A percentile compares a stretch with the other conserved stretches of the same genome.
Evolutionary conservation across 495 filamentous ascomycete species (phyloP).

Genomic region (Xylaria sp.): DNA sequence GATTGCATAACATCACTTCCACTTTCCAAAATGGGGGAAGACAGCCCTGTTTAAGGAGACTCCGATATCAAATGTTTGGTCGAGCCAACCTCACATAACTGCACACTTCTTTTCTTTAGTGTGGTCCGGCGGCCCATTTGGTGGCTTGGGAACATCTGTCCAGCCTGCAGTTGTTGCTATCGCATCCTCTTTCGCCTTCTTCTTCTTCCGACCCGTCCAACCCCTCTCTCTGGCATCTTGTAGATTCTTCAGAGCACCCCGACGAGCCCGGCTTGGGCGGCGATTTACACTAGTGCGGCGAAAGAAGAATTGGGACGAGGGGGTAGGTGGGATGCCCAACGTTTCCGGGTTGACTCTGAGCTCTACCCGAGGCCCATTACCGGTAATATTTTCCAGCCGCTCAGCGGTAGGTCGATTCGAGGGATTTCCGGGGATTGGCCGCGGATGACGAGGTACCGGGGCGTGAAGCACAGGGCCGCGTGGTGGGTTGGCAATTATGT

Average conservation of each 20-base stretch:
- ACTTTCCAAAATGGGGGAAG: not conserved
- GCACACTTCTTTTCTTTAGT: constrained; percentile 56
- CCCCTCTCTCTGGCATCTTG: constrained; percentile 60
- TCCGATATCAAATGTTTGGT: not conserved
- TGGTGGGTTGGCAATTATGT: constrained; percentile 32
- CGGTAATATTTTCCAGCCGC: constrained; percentile 59
- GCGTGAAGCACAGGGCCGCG: constrained; percentile 49
- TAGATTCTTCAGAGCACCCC: constrained; percentile 62
- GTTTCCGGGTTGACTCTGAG: constrained; percentile 16
- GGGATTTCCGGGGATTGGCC: constrained; percentile 44
- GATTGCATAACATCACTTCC: constrained; percentile 15
- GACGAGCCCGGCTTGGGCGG: constrained; percentile 58
- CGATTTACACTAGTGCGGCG: constrained; percentile 47
- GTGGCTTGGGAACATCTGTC: constrained; percentile 54
- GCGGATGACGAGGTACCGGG: constrained; percentile 52
- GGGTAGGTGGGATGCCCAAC: constrained; percentile 22
- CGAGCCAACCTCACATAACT: constrained; percentile 55
- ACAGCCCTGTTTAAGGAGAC: not conserved
- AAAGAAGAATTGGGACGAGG: constrained; percentile 39
- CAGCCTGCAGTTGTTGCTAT: constrained; percentile 51
- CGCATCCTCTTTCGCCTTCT: constrained; percentile 46
- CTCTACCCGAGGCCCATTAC: constrained; percentile 36
- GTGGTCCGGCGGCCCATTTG: constrained; percentile 26
- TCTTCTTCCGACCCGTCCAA: constrained; percentile 55
- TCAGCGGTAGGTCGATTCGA: constrained; percentile 54